Evolutionary conservation across 495 filamentous ascomycete genomes (phyloP).

Genomic region (Podospora fimiseda): DNA sequence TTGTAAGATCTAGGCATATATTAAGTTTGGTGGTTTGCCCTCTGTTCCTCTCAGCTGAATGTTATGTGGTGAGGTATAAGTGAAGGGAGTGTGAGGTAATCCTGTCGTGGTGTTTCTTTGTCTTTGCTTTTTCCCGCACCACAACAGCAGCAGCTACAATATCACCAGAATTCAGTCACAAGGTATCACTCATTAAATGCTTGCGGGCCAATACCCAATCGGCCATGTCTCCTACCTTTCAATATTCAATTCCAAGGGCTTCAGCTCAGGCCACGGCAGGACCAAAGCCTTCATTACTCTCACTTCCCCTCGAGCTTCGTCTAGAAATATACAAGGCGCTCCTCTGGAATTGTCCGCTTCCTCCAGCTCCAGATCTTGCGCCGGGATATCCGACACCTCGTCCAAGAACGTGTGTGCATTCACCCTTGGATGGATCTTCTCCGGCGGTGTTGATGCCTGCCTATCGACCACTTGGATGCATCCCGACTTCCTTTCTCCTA

Average conservation of each 20-base stretch:
- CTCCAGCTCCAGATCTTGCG: conserved; percentile 39
- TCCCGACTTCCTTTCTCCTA: conserved; percentile 26
- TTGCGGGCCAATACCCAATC: no score
- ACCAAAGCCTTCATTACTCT: conserved; percentile 8
- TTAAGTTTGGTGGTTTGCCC: no score
- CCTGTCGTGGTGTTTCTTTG: conserved; percentile 19
- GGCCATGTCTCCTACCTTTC: no score
- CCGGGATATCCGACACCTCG: conserved; percentile 27
- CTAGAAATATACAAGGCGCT: conserved; percentile 30
- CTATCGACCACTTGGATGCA: conserved; percentile 21
- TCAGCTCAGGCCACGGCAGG: no score
- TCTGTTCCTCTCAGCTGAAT: no score
- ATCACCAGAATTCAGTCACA: no score
- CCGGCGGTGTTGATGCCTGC: conserved; percentile 22
- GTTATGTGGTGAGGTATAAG: no score
- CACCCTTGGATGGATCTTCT: no score
- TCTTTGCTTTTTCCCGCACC: background rate
- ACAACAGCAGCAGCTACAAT: no score
- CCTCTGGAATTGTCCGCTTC: conserved; percentile 22
- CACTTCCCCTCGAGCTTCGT: conserved; percentile 30
- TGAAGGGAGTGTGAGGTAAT: background rate
- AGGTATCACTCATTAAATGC: no score
- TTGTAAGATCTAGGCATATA: no score
- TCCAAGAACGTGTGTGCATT: background rate
- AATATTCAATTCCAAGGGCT: no score